These are phyloP conservation scores for Baorangia bicolor DNA, from an alignment of 768 basidiomycete species.

Conservation along the genomic window DNA sequence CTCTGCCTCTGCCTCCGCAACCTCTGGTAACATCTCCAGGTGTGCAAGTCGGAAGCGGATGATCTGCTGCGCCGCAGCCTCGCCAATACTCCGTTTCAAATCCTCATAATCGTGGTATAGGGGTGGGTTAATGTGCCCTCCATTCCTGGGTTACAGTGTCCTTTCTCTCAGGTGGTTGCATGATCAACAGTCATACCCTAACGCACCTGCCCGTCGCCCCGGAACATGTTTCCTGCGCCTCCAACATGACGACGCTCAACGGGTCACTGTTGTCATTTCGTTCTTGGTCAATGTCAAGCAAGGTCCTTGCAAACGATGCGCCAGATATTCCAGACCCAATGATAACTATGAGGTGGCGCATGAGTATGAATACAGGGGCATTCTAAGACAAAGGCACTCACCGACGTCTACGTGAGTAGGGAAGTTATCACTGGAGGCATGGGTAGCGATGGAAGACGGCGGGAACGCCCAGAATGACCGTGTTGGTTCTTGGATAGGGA, in stretches of 20 bases:
- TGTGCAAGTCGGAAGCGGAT: slow-evolving; percentile 43
- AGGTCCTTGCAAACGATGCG: slow-evolving; percentile 40
- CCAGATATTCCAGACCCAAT: slow-evolving; percentile 58
- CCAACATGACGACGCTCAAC: slow-evolving; percentile 50
- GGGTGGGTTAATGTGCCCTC: slow-evolving; percentile 50
- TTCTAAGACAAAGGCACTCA: slow-evolving; percentile 6
- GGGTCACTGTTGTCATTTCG: slow-evolving; percentile 14
- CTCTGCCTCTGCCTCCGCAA: slow-evolving; percentile 31
- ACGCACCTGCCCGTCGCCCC: slow-evolving; percentile 52
- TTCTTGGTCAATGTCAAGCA: slow-evolving; percentile 32
- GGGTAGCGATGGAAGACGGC: slow-evolving; percentile 42
- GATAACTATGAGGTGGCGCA: slow-evolving; percentile 33
- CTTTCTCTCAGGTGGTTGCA: not conserved
- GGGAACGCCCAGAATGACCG: slow-evolving; percentile 66
- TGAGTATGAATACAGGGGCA: not conserved
- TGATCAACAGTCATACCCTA: not conserved
- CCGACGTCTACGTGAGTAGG: slow-evolving; percentile 59
- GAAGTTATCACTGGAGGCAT: slow-evolving; percentile 23
- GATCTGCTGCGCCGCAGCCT: slow-evolving; percentile 37
- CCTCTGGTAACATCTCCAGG: slow-evolving; percentile 28
- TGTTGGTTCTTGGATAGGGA: slow-evolving; percentile 56
- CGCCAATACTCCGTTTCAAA: slow-evolving; percentile 40
- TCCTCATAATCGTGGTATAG: slow-evolving; percentile 45
- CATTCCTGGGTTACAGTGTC: slow-evolving; percentile 36
- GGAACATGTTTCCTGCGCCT: slow-evolving; percentile 58